These are phyloP conservation scores for Colletotrichum eleusines DNA, from an alignment of 2,329 filamentous ascomycete genomes.

Conservation along the genomic window DNA sequence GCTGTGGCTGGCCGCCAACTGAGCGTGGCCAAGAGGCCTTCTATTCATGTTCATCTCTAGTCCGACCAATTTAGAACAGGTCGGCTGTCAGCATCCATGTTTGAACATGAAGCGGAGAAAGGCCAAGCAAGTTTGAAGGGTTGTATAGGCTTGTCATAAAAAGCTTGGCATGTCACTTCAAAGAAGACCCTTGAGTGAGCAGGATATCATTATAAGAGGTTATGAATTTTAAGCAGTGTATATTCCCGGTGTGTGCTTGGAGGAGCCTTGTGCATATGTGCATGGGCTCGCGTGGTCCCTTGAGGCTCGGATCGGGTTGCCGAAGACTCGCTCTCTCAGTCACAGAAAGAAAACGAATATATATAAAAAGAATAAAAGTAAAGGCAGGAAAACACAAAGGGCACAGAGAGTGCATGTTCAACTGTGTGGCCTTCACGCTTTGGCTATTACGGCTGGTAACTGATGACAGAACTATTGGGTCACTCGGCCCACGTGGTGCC, in stretches of 20 bases:
- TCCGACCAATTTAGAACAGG: slow-evolving; percentile 14
- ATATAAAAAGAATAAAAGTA: no score
- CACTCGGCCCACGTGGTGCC: neutral
- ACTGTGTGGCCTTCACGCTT: neutral
- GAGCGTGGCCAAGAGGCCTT: neutral
- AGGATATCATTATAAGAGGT: neutral
- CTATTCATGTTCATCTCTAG: slow-evolving; percentile 9
- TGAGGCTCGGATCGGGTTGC: neutral
- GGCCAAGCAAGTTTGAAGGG: neutral
- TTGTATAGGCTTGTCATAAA: slow-evolving; percentile 17
- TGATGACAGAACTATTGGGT: slow-evolving; percentile 1
- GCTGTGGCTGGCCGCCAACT: neutral
- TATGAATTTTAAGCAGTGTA: neutral
- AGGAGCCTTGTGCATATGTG: neutral
- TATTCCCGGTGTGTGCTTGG: neutral
- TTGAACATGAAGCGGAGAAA: neutral
- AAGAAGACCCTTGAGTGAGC: neutral
- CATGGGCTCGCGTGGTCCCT: neutral
- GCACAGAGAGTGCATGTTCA: neutral
- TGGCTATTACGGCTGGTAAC: neutral
- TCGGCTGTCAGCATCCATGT: slow-evolving; percentile 11
- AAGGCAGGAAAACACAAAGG: neutral
- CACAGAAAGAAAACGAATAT: neutral
- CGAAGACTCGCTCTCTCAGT: neutral
- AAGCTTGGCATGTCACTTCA: slow-evolving; percentile 23